Evolutionary conservation across 1,139 yeast species (phyloP).

Genomic region (Candida mesenterica): DNA sequence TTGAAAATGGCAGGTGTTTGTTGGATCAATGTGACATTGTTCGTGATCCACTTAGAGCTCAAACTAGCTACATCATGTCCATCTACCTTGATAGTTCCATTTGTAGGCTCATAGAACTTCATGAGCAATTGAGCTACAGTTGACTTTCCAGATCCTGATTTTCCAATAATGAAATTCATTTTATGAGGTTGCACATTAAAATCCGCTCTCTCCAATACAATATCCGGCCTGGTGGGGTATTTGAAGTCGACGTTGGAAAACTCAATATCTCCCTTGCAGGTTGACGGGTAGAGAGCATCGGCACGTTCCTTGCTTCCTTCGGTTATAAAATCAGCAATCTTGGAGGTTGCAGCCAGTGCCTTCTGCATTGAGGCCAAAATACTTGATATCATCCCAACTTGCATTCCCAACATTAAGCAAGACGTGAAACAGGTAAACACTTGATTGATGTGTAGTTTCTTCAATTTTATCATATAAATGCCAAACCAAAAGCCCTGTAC

Average conservation of each 20-base stretch:
- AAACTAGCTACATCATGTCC: slow-evolving; percentile 45
- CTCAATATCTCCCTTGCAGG: slow-evolving; percentile 43
- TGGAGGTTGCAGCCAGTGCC: slow-evolving; percentile 52
- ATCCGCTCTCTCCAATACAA: slow-evolving; percentile 45
- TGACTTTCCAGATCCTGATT: slow-evolving; percentile 92
- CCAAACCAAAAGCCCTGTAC: slow-evolving; percentile 95
- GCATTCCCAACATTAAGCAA: slow-evolving; percentile 67
- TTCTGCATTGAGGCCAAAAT: slow-evolving; percentile 58
- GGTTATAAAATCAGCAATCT: background rate
- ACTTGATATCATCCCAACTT: slow-evolving; percentile 50
- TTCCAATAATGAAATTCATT: slow-evolving; percentile 69
- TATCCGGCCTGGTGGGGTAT: slow-evolving; percentile 56
- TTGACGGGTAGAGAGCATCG: background rate
- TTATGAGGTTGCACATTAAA: slow-evolving; percentile 45
- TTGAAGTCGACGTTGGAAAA: slow-evolving; percentile 56
- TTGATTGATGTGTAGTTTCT: slow-evolving; percentile 52
- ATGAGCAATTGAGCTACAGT: slow-evolving; percentile 66
- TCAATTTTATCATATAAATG: slow-evolving; percentile 54
- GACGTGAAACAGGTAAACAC: slow-evolving; percentile 83
- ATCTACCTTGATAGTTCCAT: slow-evolving; percentile 57
- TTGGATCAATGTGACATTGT: slow-evolving; percentile 68
- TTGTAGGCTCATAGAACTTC: slow-evolving; percentile 49
- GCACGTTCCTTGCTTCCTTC: background rate
- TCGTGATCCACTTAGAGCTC: slow-evolving; percentile 52
- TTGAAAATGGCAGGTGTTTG: slow-evolving; percentile 69